Evolutionary conservation across 495 filamentous ascomycete genomes (phyloP), one percentile per base, ranked within the genome.

Genomic region (Penicillium angulare): DNA sequence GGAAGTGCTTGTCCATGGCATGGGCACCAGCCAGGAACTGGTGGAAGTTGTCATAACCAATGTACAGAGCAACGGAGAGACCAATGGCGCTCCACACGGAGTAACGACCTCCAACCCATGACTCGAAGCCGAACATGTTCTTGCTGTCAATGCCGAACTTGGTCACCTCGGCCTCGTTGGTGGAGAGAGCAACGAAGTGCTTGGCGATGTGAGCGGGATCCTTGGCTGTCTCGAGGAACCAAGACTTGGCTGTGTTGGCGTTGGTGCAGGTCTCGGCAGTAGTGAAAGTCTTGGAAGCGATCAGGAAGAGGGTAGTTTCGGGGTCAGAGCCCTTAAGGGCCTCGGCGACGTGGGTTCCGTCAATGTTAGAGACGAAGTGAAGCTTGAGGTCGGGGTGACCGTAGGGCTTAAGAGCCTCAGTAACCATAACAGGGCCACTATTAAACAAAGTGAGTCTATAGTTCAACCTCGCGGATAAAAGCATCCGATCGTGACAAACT

Each of bases 101-200:
- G 80, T 98, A 98, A 45, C 93, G 87, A 47, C 93, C 93, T 70
- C 93, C 93, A 48, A 98, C 93, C 93, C 93, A 98, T 69, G 86
- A 92, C 68, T 89, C 89, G 69, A 98, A 98, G 59, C 89, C 90
- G 59, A 98, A 98, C 95, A 98, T 98, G 79, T 98, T 98, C 78
- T 88, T 87, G 63, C 82, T 85, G 73, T 96, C 90, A 70, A 98
- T 98, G 53, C 93, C 93, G 59, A 98, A 97, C 78, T 97, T 97
- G 66, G 86, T 90, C 55, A 98, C 93, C 78, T 97, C 91, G 31
- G 76, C 68, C 72, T 91, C 87, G 75, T 98, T 98, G 63, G 95
- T 98, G 26, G 95, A 97, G 43, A 98, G 85, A 39, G 95, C 95
- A 31, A 97, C 93, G 59, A 98, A 98, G 79, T 98, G 93, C 82